phyloP scores from a whole-genome alignment of 1,284 basidiomycete genomes.

The Marasmius sp. region DNA sequence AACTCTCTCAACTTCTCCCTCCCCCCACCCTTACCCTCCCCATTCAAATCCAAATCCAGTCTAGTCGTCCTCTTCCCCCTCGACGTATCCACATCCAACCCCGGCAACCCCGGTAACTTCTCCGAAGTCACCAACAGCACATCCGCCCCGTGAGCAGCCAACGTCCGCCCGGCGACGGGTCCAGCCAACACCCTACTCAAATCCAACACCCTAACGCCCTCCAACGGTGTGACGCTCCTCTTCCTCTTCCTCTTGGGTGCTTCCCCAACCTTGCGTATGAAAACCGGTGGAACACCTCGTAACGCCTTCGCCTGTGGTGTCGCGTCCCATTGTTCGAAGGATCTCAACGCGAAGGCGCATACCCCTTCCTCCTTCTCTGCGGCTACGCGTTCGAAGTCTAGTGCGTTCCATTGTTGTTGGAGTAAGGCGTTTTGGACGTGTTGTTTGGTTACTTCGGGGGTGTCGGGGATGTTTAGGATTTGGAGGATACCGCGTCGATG shows the following conservation, averaged over 20 bases:
- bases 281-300: slow-evolving; percentile 38
- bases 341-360: slow-evolving; percentile 54
- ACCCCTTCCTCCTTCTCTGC: slow-evolving; percentile 41
- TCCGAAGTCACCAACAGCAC: slow-evolving; percentile 61
- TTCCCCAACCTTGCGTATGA: slow-evolving; percentile 47
- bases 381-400: slow-evolving; percentile 52
- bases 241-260: slow-evolving; percentile 36
- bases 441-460: slow-evolving; percentile 27
- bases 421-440: slow-evolving; percentile 42
- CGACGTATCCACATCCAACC: slow-evolving; percentile 60
- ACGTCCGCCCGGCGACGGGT: slow-evolving; percentile 53
- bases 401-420: slow-evolving; percentile 42
- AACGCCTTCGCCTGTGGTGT: slow-evolving; percentile 49
- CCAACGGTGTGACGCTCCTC: slow-evolving; percentile 30
- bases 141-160: slow-evolving; percentile 64
- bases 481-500: slow-evolving; percentile 53
- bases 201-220: slow-evolving; percentile 55
- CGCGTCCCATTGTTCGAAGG: slow-evolving; percentile 50
- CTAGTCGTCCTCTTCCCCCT: slow-evolving; percentile 67
- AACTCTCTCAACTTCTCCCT: slow-evolving; percentile 36
- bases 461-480: slow-evolving; percentile 35
- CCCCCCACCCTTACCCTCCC: too few relatives aligned
- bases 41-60: slow-evolving; percentile 60
- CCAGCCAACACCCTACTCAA: slow-evolving; percentile 61
- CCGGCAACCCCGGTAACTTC: slow-evolving; percentile 52